Evolutionary conservation across 2,329 filamentous ascomycete species (phyloP).

Genomic region (Epichloe coenophiala): DNA sequence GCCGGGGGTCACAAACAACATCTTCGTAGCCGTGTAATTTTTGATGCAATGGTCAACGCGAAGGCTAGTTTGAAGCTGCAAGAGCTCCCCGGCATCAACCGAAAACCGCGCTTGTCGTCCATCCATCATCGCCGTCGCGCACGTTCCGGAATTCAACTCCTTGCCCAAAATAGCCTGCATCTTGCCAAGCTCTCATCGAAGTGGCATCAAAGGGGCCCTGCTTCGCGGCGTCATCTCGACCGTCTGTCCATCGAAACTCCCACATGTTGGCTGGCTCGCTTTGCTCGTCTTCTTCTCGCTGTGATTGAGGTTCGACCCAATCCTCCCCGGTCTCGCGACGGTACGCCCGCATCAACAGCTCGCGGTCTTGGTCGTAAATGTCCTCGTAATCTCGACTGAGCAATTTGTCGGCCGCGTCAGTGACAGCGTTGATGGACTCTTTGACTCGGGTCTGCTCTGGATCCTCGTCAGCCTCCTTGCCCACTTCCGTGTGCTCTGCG

Average conservation of each 20-base stretch:
- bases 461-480: constrained; percentile 40
- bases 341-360: constrained; percentile 72
- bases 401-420: constrained; percentile 77
- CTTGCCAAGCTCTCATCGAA: constrained; percentile 84
- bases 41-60: background rate
- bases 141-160: constrained; percentile 65
- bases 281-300: constrained; percentile 9
- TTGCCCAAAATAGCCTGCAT: constrained; percentile 84
- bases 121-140: constrained; percentile 37
- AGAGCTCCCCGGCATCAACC: constrained; percentile 19
- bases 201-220: constrained; percentile 79
- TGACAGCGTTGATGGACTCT: constrained; percentile 66
- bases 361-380: constrained; percentile 83
- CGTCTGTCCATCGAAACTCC: constrained; percentile 90
- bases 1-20: background rate
- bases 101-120: constrained; percentile 39
- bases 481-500: constrained; percentile 55
- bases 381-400: constrained; percentile 72
- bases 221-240: constrained; percentile 60
- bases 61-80: background rate
- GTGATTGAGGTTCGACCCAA: constrained; percentile 46
- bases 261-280: constrained; percentile 32
- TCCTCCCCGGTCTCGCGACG: constrained; percentile 73
- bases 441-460: constrained; percentile 57
- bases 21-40: background rate